Evolutionary conservation across 2,329 filamentous ascomycete genomes (phyloP), one percentile per base, ranked within the genome.

Genomic region (Fusarium sp.): DNA sequence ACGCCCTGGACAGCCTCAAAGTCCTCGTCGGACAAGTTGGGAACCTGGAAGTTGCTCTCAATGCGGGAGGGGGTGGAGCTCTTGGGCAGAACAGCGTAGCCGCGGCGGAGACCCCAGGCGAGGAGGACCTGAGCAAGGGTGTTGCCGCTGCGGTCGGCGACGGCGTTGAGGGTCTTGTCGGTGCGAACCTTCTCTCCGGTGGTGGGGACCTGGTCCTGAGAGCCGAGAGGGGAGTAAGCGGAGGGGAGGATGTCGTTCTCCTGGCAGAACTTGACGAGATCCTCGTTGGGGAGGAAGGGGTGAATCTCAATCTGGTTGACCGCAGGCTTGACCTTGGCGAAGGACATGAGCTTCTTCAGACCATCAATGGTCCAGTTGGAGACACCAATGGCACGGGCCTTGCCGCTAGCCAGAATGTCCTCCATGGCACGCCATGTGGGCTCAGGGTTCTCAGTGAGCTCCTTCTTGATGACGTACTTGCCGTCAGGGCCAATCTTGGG

Each of bases 21-120:
- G 81, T 94, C 93, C 81, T 88, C 91, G 77, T 87, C 69, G 0
- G 73, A 74, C 17, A 75, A 58, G 8, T 44, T 34, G 2, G 73
- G 73, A 1, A 75, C 39, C 55, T 75, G 67, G 39, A 75, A 74
- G 56, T 75, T 75, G 58, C 73, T 75, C 63, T 75, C 85, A 72
- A 92, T 92, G 43, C 90, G 85, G 51, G 82, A 84, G 10, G 88
- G 88, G 20, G 88, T 92, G 48, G 88, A 89, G 80, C 88, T 91
- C 86, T 92, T 92, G 73, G 90, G 90, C 63, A 92, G 82, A 39
- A 92, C 90, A 39, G 87, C 85, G 76, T 91, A 91, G 61, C 90
- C 90, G 53, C 90, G 85, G 58, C 85, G 85, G 42, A 92, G 78
- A 56, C 89, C 90, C 90, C 90, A 92, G 42, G 72, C 70, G 58